Evolutionary conservation across 23 red algal species (phyloP).

Genomic region (Pyropia haitanensis): DNA sequence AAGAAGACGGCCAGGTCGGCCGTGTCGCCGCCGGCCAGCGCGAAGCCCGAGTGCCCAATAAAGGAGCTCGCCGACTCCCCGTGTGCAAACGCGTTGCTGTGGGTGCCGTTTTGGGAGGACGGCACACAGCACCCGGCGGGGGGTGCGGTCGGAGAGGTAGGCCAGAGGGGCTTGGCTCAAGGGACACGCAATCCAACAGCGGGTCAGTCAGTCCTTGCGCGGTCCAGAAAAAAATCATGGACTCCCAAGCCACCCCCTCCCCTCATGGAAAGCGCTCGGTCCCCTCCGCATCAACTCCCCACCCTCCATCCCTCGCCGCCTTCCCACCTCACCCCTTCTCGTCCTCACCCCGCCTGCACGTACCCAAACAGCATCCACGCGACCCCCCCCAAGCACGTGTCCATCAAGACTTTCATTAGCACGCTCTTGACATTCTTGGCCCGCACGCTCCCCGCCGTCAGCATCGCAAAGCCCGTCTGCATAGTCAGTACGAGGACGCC

Average conservation of each 20-base stretch:
- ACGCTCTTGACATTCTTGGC: conserved; percentile 51
- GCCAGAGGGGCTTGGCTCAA: too few relatives aligned
- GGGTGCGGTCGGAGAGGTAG: too few relatives aligned
- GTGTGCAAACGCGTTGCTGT: conserved; percentile 26
- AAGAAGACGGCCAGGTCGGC: neutral
- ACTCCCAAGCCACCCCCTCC: neutral
- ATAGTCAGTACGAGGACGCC: conserved; percentile 12
- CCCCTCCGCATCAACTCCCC: too few relatives aligned
- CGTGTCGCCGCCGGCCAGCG: conserved; percentile 8
- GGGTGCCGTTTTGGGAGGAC: too few relatives aligned
- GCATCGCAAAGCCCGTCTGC: conserved; percentile 27
- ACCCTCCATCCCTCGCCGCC: too few relatives aligned
- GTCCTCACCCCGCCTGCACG: neutral
- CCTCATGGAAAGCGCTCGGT: too few relatives aligned
- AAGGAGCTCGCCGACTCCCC: conserved; percentile 21
- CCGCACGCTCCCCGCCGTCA: conserved; percentile 40
- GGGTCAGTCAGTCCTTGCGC: neutral
- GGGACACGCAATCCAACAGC: neutral
- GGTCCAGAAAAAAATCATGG: neutral
- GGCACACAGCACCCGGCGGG: too few relatives aligned
- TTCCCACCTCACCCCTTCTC: too few relatives aligned
- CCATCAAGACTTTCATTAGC: conserved; percentile 11
- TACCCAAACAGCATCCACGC: conserved; percentile 53
- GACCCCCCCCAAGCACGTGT: conserved; percentile 29
- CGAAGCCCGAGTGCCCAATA: conserved; percentile 31